Percentiles rank a stretch among this genome's conserved stretches.
Evolutionary conservation across 257 asterid genomes (phyloP).

Genomic region (Plantago elongata): DNA sequence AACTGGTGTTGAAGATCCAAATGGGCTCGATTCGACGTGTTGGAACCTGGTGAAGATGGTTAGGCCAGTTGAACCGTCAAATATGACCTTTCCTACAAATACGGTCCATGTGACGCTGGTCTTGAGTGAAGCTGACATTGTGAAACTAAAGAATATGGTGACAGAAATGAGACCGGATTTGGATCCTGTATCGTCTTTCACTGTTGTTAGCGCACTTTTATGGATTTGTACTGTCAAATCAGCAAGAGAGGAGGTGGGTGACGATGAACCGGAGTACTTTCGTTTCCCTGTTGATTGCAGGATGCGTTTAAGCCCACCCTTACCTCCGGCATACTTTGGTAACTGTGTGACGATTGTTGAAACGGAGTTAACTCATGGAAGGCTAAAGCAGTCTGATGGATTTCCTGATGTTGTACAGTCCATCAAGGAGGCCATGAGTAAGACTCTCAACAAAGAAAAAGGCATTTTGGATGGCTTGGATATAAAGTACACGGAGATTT

Average conservation of each 20-base stretch:
- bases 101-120: background rate
- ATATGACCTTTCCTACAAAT: background rate
- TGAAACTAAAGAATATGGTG: slow-evolving; percentile 1
- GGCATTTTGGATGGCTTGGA: slow-evolving; percentile 9
- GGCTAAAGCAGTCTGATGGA: slow-evolving; percentile 7
- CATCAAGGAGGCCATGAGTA: background rate
- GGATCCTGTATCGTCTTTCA: slow-evolving; percentile 2
- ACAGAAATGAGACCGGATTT: background rate
- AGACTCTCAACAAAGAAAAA: background rate
- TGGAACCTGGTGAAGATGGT: slow-evolving; percentile 1
- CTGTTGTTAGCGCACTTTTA: slow-evolving; percentile 11
- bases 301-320: slow-evolving; percentile 6
- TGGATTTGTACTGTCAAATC: background rate
- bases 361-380: background rate
- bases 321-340: slow-evolving; percentile 8
- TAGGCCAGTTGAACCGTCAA: background rate
- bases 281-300: slow-evolving; percentile 6
- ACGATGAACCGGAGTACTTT: slow-evolving; percentile 7
- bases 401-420: slow-evolving; percentile 2
- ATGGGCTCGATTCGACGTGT: slow-evolving; percentile 3
- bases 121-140: background rate
- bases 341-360: slow-evolving; percentile 1
- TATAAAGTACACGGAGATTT: background rate
- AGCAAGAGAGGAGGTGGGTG: background rate
- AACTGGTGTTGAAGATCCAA: background rate